Evolutionary conservation across 441 rosid genomes (phyloP), one percentile per base, ranked within the genome.

Genomic region (Pelargonium australe): DNA sequence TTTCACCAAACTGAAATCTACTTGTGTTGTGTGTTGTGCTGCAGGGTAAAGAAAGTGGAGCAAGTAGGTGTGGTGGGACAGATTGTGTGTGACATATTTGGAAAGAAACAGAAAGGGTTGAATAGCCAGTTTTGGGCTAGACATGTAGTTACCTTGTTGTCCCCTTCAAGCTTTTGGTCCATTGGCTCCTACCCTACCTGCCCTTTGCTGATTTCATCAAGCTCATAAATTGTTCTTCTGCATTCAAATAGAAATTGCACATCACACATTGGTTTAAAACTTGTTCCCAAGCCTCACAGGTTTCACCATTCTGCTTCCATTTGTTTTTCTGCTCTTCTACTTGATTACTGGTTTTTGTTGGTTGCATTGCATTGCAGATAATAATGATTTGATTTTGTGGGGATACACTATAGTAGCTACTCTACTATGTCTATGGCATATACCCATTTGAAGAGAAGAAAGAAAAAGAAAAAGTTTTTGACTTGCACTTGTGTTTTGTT

Each of bases 51-150:
- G 58, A 53, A 53, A 53, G 16, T 53, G 58, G 19, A 53, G 8
- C 14, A 12, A n/a, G 58, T 5, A 12, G 16, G 58, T 3, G 58
- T 53, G 58, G 58, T 53, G 20, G 58, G 58, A 53, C 58, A 53
- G 58, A 53, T 53, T 17, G 20, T 53, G 58, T 53, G 58, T 53
- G 13, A 53, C 58, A 53, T 53, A 53, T 53, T 53, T 53, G 58
- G 58, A 53, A 53, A 53, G 58, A 53, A 53, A 53, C 58, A 53
- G 58, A 53, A 53, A 53, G 58, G 58, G 58, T 14, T 53, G 16
- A 53, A 53, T 53, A 53, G 58, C 20, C 58, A 53, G 58, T 53
- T 53, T 53, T 53, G 58, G 58, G 58, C 20, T 53, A 53, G 58
- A 53, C 58, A 53, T 53, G 14, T 53, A 53, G 58, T 53, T n/a